Evolutionary conservation across 2,329 filamentous ascomycete genomes (phyloP).

Genomic region (Epichloe baconii): DNA sequence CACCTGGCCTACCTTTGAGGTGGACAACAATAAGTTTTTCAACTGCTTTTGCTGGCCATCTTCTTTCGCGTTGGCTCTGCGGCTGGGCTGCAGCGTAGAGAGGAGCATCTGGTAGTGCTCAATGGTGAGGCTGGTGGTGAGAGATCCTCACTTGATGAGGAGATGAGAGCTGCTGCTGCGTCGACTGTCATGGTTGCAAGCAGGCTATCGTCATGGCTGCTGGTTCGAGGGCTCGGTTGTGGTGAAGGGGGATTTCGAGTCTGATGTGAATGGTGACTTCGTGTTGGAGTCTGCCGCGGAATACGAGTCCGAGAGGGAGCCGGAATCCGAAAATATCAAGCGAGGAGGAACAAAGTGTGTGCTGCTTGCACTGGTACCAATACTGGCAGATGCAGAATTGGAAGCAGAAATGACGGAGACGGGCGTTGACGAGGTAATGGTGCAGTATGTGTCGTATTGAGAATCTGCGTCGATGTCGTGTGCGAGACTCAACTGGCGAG

Average conservation of each 20-base stretch:
- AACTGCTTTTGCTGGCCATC: conserved; percentile 6
- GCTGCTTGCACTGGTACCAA: not conserved
- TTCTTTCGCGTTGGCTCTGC: not conserved
- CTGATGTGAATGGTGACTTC: not conserved
- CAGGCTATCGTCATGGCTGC: conserved; percentile 5
- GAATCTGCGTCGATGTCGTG: conserved; percentile 4
- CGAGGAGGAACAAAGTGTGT: not conserved
- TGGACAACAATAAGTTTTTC: conserved; percentile 27
- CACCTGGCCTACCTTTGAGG: conserved; percentile 26
- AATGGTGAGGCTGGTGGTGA: not conserved
- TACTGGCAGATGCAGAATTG: not conserved
- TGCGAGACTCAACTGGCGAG: not conserved
- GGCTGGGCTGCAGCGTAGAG: not conserved
- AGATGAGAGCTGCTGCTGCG: conserved; percentile 4
- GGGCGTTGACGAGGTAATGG: not conserved
- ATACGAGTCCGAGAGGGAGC: not conserved
- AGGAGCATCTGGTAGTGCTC: not conserved
- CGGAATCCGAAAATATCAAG: not conserved
- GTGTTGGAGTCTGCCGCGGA: not conserved
- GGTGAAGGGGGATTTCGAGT: not conserved
- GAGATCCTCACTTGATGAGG: conserved; percentile 1
- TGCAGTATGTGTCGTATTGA: not conserved
- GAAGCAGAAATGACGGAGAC: not conserved
- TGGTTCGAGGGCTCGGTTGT: not conserved
- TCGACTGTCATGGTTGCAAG: conserved; percentile 7